Percentiles rank a stretch among this genome's conserved stretches.
These are phyloP conservation scores for Pichia sp. DNA, from an alignment of 1,139 yeast species.

Conservation along the genomic window DNA sequence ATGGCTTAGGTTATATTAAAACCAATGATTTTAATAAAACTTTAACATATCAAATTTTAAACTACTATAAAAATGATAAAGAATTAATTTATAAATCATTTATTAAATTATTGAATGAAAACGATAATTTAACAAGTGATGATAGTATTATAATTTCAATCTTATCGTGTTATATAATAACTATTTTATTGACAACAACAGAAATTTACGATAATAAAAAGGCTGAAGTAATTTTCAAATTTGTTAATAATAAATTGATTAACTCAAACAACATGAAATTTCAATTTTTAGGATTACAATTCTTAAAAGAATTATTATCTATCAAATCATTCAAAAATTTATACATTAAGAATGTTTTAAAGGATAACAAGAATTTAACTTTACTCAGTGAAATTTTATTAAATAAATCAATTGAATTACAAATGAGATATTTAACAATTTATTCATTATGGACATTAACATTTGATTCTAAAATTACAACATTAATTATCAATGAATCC, in stretches of 20 bases:
- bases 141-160: constrained; percentile 3
- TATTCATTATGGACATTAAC: constrained; percentile 81
- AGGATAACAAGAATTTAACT: background rate
- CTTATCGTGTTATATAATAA: constrained; percentile 33
- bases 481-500: constrained; percentile 44
- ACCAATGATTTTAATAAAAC: background rate
- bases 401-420: constrained; percentile 51
- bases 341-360: constrained; percentile 37
- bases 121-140: background rate
- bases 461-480: constrained; percentile 47
- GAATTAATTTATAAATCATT: constrained; percentile 48
- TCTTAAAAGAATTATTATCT: constrained; percentile 55
- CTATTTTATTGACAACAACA: constrained; percentile 31
- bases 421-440: constrained; percentile 74
- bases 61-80: background rate
- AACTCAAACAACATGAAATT: constrained; percentile 44
- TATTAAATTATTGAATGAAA: constrained; percentile 39
- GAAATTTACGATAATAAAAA: background rate
- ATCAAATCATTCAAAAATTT: constrained; percentile 50
- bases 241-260: constrained; percentile 39
- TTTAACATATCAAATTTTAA: background rate
- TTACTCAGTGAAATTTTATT: constrained; percentile 1
- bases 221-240: constrained; percentile 33
- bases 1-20: constrained; percentile 8
- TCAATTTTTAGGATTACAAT: constrained; percentile 63